Evolutionary conservation across 2,329 filamentous ascomycete genomes (phyloP).

Genomic region (Botrytis fabae): DNA sequence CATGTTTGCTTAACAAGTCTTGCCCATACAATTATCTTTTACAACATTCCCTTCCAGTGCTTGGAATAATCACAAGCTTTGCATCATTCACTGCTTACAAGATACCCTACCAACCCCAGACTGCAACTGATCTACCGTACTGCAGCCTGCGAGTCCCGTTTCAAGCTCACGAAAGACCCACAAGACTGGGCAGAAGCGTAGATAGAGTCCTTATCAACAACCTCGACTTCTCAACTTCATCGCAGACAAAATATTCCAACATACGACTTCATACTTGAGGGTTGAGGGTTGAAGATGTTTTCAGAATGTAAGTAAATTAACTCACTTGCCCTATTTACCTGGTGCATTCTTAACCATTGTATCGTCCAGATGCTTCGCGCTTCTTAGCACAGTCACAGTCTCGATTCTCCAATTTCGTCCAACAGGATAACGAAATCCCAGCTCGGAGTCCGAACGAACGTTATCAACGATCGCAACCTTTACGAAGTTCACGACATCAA

Average conservation of each 20-base stretch:
- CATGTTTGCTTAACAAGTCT: constrained; percentile 4
- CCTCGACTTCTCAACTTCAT: constrained; percentile 18
- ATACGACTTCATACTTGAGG: background rate
- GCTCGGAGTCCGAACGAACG: constrained; percentile 42
- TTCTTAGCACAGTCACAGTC: constrained; percentile 98
- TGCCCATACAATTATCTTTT: background rate
- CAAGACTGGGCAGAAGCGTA: constrained; percentile 1
- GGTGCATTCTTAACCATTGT: constrained; percentile 22
- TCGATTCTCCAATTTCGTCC: constrained; percentile 71
- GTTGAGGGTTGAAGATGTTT: constrained; percentile 37
- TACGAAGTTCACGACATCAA: constrained; percentile 33
- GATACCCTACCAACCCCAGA: background rate
- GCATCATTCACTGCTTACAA: constrained; percentile 1
- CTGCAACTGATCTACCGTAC: constrained; percentile 6
- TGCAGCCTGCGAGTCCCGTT: background rate
- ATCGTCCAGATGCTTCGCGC: constrained; percentile 73
- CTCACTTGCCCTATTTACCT: background rate
- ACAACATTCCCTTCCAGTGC: background rate
- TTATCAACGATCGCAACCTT: constrained; percentile 35
- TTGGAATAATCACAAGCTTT: constrained; percentile 12
- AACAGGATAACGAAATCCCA: constrained; percentile 49
- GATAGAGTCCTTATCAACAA: constrained; percentile 15
- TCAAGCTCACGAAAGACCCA: constrained; percentile 8
- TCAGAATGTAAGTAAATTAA: constrained; percentile 39
- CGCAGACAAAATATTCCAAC: constrained; percentile 1